Evolutionary conservation across 2,329 filamentous ascomycete genomes (phyloP).

Genomic region (Fusarium haematococcum): DNA sequence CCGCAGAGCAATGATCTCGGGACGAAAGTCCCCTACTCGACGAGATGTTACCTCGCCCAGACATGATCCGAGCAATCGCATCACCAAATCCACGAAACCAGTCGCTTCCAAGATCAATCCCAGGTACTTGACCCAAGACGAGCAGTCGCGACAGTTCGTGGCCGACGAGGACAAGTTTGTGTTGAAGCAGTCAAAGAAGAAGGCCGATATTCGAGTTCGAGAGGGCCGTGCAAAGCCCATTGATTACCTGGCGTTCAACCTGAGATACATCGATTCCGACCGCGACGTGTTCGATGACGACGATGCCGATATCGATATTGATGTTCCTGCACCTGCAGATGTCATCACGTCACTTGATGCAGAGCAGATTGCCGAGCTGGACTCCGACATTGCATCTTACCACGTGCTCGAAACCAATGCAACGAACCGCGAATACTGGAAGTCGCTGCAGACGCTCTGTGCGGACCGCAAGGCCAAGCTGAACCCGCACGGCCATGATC

Average conservation of each 20-base stretch:
- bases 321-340: constrained; percentile 82
- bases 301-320: constrained; percentile 77
- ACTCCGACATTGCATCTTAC: constrained; percentile 85
- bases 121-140: constrained; percentile 76
- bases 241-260: constrained; percentile 91
- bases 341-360: constrained; percentile 80
- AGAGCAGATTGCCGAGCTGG: constrained; percentile 77
- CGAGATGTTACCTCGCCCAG: constrained; percentile 68
- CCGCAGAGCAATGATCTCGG: constrained; percentile 66
- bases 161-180: constrained; percentile 97
- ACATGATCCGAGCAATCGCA: constrained; percentile 65
- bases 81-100: constrained; percentile 61
- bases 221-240: constrained; percentile 92
- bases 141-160: constrained; percentile 85
- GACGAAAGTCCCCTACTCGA: constrained; percentile 55
- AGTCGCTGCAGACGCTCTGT: constrained; percentile 87
- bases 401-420: constrained; percentile 81
- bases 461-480: constrained; percentile 78
- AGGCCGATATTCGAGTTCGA: constrained; percentile 93
- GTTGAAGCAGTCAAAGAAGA: constrained; percentile 96
- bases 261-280: constrained; percentile 88
- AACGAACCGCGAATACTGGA: constrained; percentile 90
- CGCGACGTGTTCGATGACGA: constrained; percentile 89
- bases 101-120: constrained; percentile 46
- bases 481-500: constrained; percentile 70